Evolutionary conservation across 176 grass and related monocot species (phyloP).

Genomic region (Phragmites australis): DNA sequence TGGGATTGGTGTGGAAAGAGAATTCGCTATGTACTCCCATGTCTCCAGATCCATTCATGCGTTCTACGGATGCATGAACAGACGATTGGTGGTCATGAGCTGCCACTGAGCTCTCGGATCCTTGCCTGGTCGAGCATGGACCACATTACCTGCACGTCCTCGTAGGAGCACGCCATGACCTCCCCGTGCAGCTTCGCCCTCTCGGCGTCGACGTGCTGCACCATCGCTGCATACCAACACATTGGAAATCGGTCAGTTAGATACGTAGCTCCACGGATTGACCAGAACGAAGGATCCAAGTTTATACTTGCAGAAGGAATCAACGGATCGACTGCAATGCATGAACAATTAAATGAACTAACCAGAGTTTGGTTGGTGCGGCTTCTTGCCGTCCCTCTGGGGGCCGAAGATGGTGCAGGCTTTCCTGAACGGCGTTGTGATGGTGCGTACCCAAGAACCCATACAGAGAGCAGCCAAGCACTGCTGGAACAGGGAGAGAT

Average conservation of each 20-base stretch:
- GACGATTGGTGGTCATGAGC: conserved; percentile 40
- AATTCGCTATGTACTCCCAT: conserved; percentile 28
- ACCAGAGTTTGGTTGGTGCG: conserved; percentile 24
- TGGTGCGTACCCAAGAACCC: conserved; percentile 74
- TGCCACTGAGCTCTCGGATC: conserved; percentile 34
- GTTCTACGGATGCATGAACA: background rate
- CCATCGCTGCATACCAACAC: background rate
- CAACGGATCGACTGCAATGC: background rate
- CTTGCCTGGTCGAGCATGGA: conserved; percentile 77
- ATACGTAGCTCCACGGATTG: background rate
- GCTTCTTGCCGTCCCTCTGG: conserved; percentile 47
- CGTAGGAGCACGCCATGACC: conserved; percentile 74
- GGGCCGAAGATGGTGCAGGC: conserved; percentile 55
- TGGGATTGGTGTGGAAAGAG: background rate
- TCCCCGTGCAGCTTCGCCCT: conserved; percentile 67
- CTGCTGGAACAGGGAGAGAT: background rate
- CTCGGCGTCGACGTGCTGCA: conserved; percentile 36
- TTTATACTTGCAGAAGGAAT: background rate
- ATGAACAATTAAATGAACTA: background rate
- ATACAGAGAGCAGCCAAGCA: conserved; percentile 7
- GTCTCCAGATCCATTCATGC: background rate
- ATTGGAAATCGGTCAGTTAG: background rate
- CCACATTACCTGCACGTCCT: conserved; percentile 86
- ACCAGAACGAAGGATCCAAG: background rate
- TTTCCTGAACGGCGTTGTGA: conserved; percentile 74